Evolutionary conservation across 352 stramenopile genomes (phyloP).

Genomic region (Phytopythium helicoides): DNA sequence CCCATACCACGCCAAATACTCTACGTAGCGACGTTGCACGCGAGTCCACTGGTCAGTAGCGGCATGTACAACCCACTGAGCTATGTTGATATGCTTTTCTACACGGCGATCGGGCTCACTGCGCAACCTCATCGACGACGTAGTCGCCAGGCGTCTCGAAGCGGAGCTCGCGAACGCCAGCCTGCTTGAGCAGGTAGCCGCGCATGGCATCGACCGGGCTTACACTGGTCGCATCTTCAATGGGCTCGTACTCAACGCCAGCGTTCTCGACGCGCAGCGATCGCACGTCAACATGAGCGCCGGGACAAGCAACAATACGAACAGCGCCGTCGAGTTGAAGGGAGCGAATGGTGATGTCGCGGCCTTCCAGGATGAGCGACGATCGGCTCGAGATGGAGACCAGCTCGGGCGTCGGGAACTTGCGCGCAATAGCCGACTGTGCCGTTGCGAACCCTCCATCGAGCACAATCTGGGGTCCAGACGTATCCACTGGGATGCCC

Average conservation of each 20-base stretch:
- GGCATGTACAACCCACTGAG: no score
- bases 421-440: slow-evolving; percentile 21
- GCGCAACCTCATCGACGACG: slow-evolving; percentile 21
- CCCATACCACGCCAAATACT: no score
- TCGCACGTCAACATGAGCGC: slow-evolving; percentile 40
- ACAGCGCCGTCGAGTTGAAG: slow-evolving; percentile 52
- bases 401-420: slow-evolving; percentile 25
- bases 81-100: no score
- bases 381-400: slow-evolving; percentile 45
- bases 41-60: no score
- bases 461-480: slow-evolving; percentile 46
- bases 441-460: slow-evolving; percentile 33
- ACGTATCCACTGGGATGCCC: slow-evolving; percentile 44
- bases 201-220: slow-evolving; percentile 53
- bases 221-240: slow-evolving; percentile 7
- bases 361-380: slow-evolving; percentile 50
- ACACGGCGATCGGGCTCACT: neutral
- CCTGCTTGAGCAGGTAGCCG: slow-evolving; percentile 43
- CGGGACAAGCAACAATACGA: slow-evolving; percentile 36
- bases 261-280: slow-evolving; percentile 42
- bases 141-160: slow-evolving; percentile 50
- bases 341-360: slow-evolving; percentile 34
- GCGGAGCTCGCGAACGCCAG: slow-evolving; percentile 35
- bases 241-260: slow-evolving; percentile 40
- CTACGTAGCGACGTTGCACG: no score